phyloP scores from a whole-genome alignment of 2,329 filamentous ascomycete genomes.

The Lachnellula hyalina region DNA sequence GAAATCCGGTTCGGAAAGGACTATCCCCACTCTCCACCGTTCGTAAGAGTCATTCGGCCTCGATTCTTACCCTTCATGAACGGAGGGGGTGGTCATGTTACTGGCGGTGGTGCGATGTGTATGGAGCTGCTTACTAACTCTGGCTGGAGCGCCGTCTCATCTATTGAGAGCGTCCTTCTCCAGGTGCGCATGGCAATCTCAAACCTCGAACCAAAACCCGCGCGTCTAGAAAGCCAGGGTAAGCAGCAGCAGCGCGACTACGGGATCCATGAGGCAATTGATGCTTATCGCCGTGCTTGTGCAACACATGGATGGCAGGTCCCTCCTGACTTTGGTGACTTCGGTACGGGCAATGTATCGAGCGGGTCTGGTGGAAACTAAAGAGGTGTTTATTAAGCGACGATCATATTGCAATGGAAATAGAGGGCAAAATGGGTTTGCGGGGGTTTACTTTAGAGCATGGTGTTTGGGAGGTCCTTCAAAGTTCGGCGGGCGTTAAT shows the following conservation, averaged over 20 bases:
- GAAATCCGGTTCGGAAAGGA: slow-evolving; percentile 76
- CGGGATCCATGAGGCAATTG: slow-evolving; percentile 61
- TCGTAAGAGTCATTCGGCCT: slow-evolving; percentile 76
- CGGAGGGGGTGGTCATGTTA: slow-evolving; percentile 84
- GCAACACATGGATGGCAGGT: slow-evolving; percentile 66
- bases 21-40: slow-evolving; percentile 75
- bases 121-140: slow-evolving; percentile 81
- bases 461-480: neutral
- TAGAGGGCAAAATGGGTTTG: neutral
- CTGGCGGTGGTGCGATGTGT: slow-evolving; percentile 73
- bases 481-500: neutral
- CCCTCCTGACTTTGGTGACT: slow-evolving; percentile 51
- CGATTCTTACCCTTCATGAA: slow-evolving; percentile 65
- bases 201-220: slow-evolving; percentile 63
- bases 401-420: neutral
- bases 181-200: slow-evolving; percentile 75
- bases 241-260: slow-evolving; percentile 46
- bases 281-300: slow-evolving; percentile 68
- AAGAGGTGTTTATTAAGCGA: neutral
- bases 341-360: slow-evolving; percentile 3
- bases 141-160: slow-evolving; percentile 71
- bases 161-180: slow-evolving; percentile 73
- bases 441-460: neutral
- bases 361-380: neutral
- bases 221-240: slow-evolving; percentile 49